These are phyloP conservation scores for Mycena chlorophos DNA, from an alignment of 768 basidiomycete species.

Conservation along the genomic window DNA sequence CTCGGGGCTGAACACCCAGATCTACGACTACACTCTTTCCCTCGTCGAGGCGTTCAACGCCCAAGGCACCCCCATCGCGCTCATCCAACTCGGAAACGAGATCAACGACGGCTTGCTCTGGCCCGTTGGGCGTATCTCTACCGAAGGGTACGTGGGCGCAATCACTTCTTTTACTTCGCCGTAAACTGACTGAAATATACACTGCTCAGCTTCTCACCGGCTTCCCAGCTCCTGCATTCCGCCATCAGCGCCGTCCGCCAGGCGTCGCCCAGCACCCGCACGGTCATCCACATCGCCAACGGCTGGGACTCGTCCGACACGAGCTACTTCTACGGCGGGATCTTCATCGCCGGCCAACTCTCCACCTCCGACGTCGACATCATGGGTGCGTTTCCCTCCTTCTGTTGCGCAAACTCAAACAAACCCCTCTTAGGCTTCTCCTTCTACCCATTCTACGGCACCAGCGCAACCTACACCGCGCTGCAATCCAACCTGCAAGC, in stretches of 20 bases:
- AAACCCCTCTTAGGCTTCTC: conserved; percentile 44
- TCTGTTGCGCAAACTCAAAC: not conserved
- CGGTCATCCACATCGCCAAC: conserved; percentile 62
- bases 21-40: conserved; percentile 56
- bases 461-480: conserved; percentile 52
- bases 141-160: too few species aligned
- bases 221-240: conserved; percentile 62
- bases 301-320: conserved; percentile 54
- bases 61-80: conserved; percentile 55
- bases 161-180: too few species aligned
- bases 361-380: conserved; percentile 52
- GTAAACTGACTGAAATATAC: too few species aligned
- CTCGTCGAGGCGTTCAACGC: conserved; percentile 52
- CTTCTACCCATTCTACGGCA: conserved; percentile 65
- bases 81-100: conserved; percentile 64
- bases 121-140: conserved; percentile 57
- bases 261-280: conserved; percentile 47
- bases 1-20: conserved; percentile 54
- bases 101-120: conserved; percentile 66
- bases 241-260: conserved; percentile 55
- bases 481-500: conserved; percentile 53
- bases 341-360: conserved; percentile 56
- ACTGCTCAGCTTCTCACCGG: conserved; percentile 49
- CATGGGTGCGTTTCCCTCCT: conserved; percentile 26
- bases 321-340: conserved; percentile 49